Base-by-base conservation (phyloP, 208 protist species). In the Leptomonas pyrrhocoris region DNA sequence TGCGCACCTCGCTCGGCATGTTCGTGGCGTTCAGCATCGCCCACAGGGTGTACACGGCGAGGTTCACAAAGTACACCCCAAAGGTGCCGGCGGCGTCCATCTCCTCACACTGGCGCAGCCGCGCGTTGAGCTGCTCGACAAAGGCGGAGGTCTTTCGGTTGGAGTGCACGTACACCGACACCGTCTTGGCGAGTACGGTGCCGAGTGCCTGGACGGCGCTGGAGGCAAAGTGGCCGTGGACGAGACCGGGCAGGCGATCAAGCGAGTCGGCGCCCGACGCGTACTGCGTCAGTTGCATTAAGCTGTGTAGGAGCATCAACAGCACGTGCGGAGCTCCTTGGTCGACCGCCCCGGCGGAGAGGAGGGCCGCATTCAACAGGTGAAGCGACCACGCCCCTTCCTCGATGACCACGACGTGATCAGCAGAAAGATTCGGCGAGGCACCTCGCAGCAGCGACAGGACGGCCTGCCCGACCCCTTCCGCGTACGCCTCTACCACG, bases 141-240 rank as follows among this genome's bases (percentile, higher is more conserved):
- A 79, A 74, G 59, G 74, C 74, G 25, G 65, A 73, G 8, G 65
- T 73, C 54, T 73, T 79, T 16, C 74, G 66, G 46, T 73, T 74
- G 36, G 60, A 61, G 40, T 62, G 59, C 1, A 68, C 60, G 34
- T 79, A 68, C n/a, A 79, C 66, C 15, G 67, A 68, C 38, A 79
- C 53, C 16, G 65, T 72, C 36, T 68, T 79, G 60, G 74, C 56
- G 1, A 74, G 53, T 19, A 77, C 55, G 18, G 74, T 51, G 34
- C 51, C 43, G 12, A 79, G 60, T 13, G 51, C 58, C 13, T 49
- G 58, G 13, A 64, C 57, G 18, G 74, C 57, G 18, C 59, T 57
- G n/a, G 65, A 30, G 9, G 65, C 65, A 27, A 69, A 31, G 45
- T 79, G 74, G 23, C 74, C 67, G 5, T 66, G 74, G 11, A 79